Percentiles rank a stretch among this genome's conserved stretches.
Evolutionary conservation across 1,139 yeast genomes (phyloP).

Genomic region (Suhomyces bokatorum): DNA sequence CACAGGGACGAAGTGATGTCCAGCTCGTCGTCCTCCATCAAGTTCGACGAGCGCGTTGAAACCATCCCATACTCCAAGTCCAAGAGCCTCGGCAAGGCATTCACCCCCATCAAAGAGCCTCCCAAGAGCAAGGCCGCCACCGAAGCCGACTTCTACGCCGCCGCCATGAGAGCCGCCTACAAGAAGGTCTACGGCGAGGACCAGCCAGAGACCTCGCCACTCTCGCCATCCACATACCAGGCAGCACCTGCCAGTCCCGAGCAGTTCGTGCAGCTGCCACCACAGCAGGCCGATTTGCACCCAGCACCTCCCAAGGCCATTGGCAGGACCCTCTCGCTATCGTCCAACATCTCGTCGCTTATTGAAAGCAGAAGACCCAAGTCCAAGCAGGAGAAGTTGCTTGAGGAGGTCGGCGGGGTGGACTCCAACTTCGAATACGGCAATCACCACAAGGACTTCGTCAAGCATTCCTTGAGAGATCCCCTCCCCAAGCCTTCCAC

Average conservation of each 20-base stretch:
- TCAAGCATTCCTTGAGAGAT: constrained; percentile 37
- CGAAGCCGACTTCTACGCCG: constrained; percentile 29
- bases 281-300: constrained; percentile 1
- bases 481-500: constrained; percentile 17
- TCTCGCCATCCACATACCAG: neutral
- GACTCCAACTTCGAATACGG: constrained; percentile 34
- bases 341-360: constrained; percentile 8
- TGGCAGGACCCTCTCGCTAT: constrained; percentile 10
- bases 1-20: constrained; percentile 9
- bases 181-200: constrained; percentile 40
- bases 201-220: constrained; percentile 1
- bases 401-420: constrained; percentile 25
- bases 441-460: constrained; percentile 42
- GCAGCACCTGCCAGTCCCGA: neutral
- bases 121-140: constrained; percentile 9
- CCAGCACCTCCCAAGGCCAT: neutral
- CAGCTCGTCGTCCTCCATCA: constrained; percentile 32
- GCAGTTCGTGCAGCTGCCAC: constrained; percentile 2
- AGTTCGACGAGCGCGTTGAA: constrained; percentile 42
- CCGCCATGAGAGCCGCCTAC: constrained; percentile 44
- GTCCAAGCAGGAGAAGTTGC: constrained; percentile 5
- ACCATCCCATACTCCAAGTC: constrained; percentile 31
- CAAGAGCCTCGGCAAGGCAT: constrained; percentile 6
- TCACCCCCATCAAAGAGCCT: constrained; percentile 6
- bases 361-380: constrained; percentile 3